Evolutionary conservation across 2,329 filamentous ascomycete species (phyloP), one percentile per base, ranked within the genome.

Genomic region (Lecanoromycetidae sp.): DNA sequence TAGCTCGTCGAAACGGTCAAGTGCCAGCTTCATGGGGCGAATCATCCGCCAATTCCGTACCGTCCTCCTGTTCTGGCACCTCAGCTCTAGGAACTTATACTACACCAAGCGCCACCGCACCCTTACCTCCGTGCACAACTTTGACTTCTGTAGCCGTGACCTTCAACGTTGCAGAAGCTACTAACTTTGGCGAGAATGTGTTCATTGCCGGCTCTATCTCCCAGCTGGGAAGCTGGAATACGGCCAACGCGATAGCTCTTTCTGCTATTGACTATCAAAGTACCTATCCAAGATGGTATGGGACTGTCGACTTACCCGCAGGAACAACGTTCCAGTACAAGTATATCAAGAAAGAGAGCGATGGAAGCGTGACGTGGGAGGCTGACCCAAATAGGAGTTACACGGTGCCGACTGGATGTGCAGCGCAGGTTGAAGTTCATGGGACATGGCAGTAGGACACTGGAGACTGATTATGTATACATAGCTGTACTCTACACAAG

Each of bases 241-340:
- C 72, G 0, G 57, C 52, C 35, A 66, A 63, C 23, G 81, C 75
- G 0, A 57, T 82, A 2, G 56, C 74, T 0, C 66, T 87, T 17
- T 74, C 70, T 37, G 76, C 81, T 2, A 66, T 63, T 13, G 57
- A 67, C 15, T 87, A 86, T 58, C 80, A 76, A 0, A 55, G 65
- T 2, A 63, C 60, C 27, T 76, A 81, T 55, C 77, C 75, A 0
- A 54, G 82, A 5, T 87, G 82, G 83, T 70, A 65, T 37, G 69
- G 62, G 0, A 73, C 72, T 0, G 58, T 85, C 23, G 66, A 63
- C 1, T 61, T 87, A 13, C 62, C 68, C 0, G 68, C 76, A 0
- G 80, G 80, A 2, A 67, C 68, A 39, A 63, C 61, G 2, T 66
- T 86, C 35, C 57, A 77, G 64, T 86, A 84, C 61, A 85, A 86